These are phyloP conservation scores for Aurantiochytrium sp. DNA, from an alignment of 108 stramenopile genomes.

Conservation along the genomic window DNA sequence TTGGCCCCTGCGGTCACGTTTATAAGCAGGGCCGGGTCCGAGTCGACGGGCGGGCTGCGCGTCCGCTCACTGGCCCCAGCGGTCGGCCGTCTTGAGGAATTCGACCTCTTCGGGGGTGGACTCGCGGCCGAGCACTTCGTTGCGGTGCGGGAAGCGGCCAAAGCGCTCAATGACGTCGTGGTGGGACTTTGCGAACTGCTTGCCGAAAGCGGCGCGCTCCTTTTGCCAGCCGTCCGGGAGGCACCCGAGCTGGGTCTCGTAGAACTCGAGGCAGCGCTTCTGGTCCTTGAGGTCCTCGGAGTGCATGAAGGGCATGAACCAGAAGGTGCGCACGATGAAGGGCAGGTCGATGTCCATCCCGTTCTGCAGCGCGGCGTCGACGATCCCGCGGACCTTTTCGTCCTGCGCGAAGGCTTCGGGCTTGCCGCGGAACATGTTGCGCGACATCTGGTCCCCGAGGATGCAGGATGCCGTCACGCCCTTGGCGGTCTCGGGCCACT, in stretches of 20 bases:
- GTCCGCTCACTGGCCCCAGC: not conserved
- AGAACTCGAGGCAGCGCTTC: not conserved
- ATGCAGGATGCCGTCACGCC: not conserved
- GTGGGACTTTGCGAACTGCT: not conserved
- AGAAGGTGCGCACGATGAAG: not conserved
- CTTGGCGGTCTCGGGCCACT: not conserved
- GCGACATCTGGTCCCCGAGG: constrained; percentile 16
- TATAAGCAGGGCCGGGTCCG: too few relatives aligned
- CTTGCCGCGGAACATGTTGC: not conserved
- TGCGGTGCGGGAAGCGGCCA: constrained; percentile 29
- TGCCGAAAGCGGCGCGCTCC: not conserved
- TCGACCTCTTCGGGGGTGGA: constrained; percentile 7
- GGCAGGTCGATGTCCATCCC: not conserved
- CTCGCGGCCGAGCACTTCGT: constrained; percentile 11
- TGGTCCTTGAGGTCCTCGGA: not conserved
- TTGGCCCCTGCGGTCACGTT: too few relatives aligned
- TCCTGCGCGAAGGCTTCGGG: constrained; percentile 14
- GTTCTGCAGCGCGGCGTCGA: not conserved
- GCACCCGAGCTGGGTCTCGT: not conserved
- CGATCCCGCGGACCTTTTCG: not conserved
- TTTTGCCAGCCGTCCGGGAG: not conserved
- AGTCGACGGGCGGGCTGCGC: too few relatives aligned
- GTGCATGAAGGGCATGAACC: constrained; percentile 24
- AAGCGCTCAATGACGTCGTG: constrained; percentile 10
- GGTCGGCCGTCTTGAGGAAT: not conserved